Percentiles rank a stretch among this genome's conserved stretches.
Conservation (phyloP, 169 alveolate species). For the Eimeria maxima region DNA sequence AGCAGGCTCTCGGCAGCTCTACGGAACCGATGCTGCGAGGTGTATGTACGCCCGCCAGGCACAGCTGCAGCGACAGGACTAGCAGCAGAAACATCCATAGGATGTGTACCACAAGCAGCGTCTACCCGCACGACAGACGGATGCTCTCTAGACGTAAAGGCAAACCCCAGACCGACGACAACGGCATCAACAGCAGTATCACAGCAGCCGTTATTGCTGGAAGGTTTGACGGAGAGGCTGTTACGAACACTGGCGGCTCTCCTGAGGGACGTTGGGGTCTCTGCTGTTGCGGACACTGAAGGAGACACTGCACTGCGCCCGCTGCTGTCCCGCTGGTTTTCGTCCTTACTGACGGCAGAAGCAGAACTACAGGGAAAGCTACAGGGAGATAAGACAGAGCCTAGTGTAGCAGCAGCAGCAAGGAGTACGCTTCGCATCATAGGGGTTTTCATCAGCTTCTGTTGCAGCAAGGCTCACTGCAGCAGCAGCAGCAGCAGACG, state of each 20-base stretch:
- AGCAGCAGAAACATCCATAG: not conserved
- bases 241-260: conserved; percentile 34
- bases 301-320: not conserved
- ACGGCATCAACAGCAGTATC: not conserved
- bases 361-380: not conserved
- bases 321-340: conserved; percentile 37
- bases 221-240: conserved; percentile 15
- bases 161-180: not conserved
- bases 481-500: not conserved
- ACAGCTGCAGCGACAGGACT: conserved; percentile 21
- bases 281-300: not conserved
- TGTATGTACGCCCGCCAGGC: conserved; percentile 91
- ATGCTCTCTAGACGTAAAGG: not conserved
- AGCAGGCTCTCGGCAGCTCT: conserved; percentile 98
- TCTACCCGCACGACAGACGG: not conserved
- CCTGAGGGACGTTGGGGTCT: not conserved
- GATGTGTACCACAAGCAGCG: not conserved
- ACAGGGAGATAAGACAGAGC: not conserved
- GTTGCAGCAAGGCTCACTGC: conserved; percentile 13
- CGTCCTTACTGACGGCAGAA: conserved; percentile 29
- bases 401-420: conserved; percentile 11
- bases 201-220: conserved; percentile 28
- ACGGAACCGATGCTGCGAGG: conserved; percentile 98
- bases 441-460: conserved; percentile 34
- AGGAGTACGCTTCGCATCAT: conserved; percentile 9